A percentile compares a stretch with the other conserved stretches of the same genome.
Conservation (phyloP, 2,329 filamentous ascomycete genomes). For the Malbranchea zuffiana region DNA sequence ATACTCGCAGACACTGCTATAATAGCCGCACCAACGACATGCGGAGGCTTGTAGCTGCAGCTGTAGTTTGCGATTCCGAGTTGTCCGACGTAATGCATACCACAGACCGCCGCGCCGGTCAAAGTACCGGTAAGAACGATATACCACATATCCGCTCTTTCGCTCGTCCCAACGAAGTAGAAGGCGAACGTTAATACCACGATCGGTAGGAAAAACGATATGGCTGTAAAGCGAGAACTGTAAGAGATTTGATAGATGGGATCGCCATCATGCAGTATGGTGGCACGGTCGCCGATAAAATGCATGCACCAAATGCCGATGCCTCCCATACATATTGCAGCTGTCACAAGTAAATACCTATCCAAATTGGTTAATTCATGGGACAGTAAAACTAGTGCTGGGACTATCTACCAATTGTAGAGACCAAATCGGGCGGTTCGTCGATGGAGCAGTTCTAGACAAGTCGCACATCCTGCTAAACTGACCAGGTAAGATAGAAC, state of each 20-base stretch:
- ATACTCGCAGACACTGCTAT: conserved; percentile 65
- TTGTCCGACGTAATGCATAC: conserved; percentile 85
- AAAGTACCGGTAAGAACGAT: conserved; percentile 54
- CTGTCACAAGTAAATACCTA: conserved; percentile 48
- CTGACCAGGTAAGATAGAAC: conserved; percentile 59
- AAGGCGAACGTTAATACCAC: conserved; percentile 64
- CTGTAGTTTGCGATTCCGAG: conserved; percentile 67
- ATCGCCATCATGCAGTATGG: conserved; percentile 55
- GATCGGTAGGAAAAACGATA: conserved; percentile 73
- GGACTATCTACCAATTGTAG: conserved; percentile 52
- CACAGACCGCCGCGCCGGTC: conserved; percentile 64
- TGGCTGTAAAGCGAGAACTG: conserved; percentile 56
- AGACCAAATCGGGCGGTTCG: conserved; percentile 57
- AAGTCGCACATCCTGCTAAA: conserved; percentile 64
- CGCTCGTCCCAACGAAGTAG: conserved; percentile 52
- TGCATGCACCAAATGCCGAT: conserved; percentile 72
- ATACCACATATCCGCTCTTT: conserved; percentile 47
- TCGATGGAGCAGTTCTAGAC: conserved; percentile 69
- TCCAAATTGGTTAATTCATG: conserved; percentile 2
- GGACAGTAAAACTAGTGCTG: conserved; percentile 1
- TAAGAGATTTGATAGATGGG: conserved; percentile 60
- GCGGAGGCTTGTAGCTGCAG: conserved; percentile 48
- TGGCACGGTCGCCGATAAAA: conserved; percentile 72
- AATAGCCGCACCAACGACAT: conserved; percentile 56
- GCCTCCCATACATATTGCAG: conserved; percentile 61